Evolutionary conservation across 306 rosid genomes (phyloP).

Genomic region (Cucumis cinereus): DNA sequence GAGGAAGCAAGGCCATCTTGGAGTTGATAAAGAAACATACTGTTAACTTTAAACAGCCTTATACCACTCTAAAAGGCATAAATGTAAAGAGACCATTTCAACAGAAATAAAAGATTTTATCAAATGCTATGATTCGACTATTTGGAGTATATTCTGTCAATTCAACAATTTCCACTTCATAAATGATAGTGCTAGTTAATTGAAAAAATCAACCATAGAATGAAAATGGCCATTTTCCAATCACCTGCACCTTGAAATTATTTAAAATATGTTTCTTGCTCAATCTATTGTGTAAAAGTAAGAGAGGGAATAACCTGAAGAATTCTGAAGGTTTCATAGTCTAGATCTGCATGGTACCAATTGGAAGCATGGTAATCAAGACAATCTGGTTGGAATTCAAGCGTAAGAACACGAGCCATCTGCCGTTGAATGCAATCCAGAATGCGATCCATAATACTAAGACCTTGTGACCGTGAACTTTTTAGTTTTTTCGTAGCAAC

Average conservation of each 20-base stretch:
- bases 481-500: conserved; percentile 34
- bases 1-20: too few species aligned
- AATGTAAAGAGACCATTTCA: too few species aligned
- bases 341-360: conserved; percentile 95
- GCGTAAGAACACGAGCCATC: conserved; percentile 73
- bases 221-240: neutral
- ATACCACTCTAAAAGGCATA: too few species aligned
- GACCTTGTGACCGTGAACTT: conserved; percentile 42
- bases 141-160: neutral
- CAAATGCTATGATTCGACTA: neutral
- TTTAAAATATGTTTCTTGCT: neutral
- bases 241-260: neutral
- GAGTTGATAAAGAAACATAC: too few species aligned
- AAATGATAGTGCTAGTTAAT: neutral
- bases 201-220: neutral
- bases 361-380: conserved; percentile 61
- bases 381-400: conserved; percentile 83
- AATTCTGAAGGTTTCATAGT: conserved; percentile 73
- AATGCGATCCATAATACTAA: conserved; percentile 72
- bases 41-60: too few species aligned
- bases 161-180: neutral
- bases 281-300: neutral
- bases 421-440: conserved; percentile 86
- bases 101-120: too few species aligned
- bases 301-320: conserved; percentile 44